A percentile compares a stretch with the other conserved stretches of the same genome.
These are phyloP conservation scores for Arabidopsis arenosa DNA, from an alignment of 345 rosid genomes.

Conservation along the genomic window DNA sequence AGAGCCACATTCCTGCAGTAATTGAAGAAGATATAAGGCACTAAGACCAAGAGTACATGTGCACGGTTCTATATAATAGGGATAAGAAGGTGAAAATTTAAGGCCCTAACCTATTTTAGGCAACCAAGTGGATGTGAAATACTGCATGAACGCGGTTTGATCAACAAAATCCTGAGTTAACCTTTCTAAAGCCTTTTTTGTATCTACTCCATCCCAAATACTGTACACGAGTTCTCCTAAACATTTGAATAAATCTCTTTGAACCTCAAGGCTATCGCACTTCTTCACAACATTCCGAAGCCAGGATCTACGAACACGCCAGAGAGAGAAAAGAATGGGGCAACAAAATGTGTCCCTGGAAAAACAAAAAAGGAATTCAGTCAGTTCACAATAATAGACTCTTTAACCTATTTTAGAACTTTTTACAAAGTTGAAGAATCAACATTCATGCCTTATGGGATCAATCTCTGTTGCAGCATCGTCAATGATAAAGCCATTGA, in stretches of 20 bases:
- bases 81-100: constrained; percentile 20
- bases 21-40: constrained; percentile 16
- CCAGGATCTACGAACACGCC: constrained; percentile 98
- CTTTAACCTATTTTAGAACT: not conserved
- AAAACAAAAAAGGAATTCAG: not conserved
- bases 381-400: not conserved
- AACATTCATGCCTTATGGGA: constrained; percentile 68
- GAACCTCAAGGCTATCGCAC: constrained; percentile 72
- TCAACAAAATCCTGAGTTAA: constrained; percentile 76
- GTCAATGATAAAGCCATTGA: constrained; percentile 81
- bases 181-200: constrained; percentile 61
- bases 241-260: constrained; percentile 75
- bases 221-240: constrained; percentile 72
- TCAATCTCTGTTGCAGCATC: constrained; percentile 89
- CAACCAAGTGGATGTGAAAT: constrained; percentile 80
- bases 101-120: constrained; percentile 83
- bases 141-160: constrained; percentile 77
- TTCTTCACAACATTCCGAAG: constrained; percentile 78
- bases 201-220: constrained; percentile 68
- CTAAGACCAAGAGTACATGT: not conserved
- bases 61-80: too few species aligned
- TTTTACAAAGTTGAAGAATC: constrained; percentile 21
- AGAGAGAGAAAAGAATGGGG: constrained; percentile 80
- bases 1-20: constrained; percentile 90
- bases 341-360: constrained; percentile 82